Evolutionary conservation across 1,284 basidiomycete species (phyloP).

Genomic region (Papiliotrema terrestris): DNA sequence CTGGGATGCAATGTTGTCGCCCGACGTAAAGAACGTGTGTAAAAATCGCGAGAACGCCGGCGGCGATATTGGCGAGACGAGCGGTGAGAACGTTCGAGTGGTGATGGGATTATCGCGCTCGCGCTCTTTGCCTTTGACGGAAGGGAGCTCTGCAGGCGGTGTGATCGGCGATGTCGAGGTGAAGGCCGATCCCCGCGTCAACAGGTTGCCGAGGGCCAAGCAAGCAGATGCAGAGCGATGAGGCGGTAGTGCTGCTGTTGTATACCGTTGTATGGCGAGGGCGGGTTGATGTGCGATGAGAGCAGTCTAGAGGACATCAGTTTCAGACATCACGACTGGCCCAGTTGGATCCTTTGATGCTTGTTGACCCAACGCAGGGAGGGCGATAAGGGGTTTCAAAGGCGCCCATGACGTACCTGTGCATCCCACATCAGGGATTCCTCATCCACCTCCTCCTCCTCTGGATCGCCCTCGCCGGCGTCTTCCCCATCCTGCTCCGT

Average conservation of each 20-base stretch:
- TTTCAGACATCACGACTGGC: background rate
- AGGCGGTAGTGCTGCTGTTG: conserved; percentile 39
- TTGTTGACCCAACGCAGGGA: too few relatives aligned
- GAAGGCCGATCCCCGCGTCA: conserved; percentile 33
- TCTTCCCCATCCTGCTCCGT: conserved; percentile 5
- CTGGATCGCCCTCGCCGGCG: conserved; percentile 11
- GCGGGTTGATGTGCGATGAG: conserved; percentile 39
- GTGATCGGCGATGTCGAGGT: conserved; percentile 6
- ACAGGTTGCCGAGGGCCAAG: conserved; percentile 39
- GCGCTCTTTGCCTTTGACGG: background rate
- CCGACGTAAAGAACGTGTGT: background rate
- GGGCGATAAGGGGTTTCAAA: background rate
- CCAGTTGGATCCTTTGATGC: too few relatives aligned
- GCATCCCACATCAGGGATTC: conserved; percentile 42
- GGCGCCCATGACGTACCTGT: conserved; percentile 27
- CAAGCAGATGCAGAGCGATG: conserved; percentile 36
- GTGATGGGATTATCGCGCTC: background rate
- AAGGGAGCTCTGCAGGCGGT: background rate
- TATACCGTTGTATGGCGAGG: conserved; percentile 35
- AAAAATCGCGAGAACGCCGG: background rate
- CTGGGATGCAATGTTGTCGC: background rate
- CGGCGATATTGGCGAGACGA: background rate
- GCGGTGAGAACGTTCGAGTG: background rate
- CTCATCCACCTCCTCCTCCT: conserved; percentile 26
- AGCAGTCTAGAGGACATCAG: conserved; percentile 26